phyloP scores from a whole-genome alignment of 2,329 filamentous ascomycete genomes.

The Ophiocordyceps australis region DNA sequence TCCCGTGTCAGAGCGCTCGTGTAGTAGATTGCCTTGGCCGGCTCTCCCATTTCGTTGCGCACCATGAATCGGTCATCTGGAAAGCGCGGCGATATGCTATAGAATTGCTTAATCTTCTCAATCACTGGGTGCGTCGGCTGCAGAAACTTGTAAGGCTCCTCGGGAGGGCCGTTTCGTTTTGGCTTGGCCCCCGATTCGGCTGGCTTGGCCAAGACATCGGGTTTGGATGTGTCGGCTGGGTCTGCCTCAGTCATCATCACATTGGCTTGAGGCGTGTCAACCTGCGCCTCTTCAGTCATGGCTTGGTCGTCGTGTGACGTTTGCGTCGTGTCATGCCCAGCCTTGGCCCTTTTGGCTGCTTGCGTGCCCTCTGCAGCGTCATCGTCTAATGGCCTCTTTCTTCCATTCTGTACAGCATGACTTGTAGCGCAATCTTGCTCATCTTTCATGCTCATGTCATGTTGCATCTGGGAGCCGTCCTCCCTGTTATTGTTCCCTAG shows the following conservation, averaged over 20 bases:
- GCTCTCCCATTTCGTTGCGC: conserved; percentile 74
- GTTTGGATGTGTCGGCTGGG: conserved; percentile 4
- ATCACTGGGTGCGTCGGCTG: conserved; percentile 58
- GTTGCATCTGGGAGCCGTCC: conserved; percentile 6
- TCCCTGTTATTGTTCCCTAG: too few relatives aligned
- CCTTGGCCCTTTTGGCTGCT: conserved; percentile 30
- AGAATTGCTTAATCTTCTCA: conserved; percentile 62
- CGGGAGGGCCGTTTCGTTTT: conserved; percentile 37
- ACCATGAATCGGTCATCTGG: conserved; percentile 89
- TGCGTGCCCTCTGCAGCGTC: conserved; percentile 16
- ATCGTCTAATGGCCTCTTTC: conserved; percentile 16
- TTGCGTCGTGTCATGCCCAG: conserved; percentile 9
- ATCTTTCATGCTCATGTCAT: conserved; percentile 12
- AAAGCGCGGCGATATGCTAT: conserved; percentile 68
- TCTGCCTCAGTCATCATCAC: too few relatives aligned
- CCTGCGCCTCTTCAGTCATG: too few relatives aligned
- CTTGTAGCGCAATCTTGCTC: conserved; percentile 10
- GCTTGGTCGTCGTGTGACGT: too few relatives aligned
- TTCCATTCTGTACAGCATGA: too few relatives aligned
- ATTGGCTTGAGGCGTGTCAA: too few relatives aligned
- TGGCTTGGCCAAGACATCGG: conserved; percentile 2
- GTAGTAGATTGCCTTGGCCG: conserved; percentile 93
- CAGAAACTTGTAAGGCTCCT: conserved; percentile 93
- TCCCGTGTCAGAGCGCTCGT: conserved; percentile 70
- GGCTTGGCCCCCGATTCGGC: conserved; percentile 14